phyloP scores from a whole-genome alignment of 768 basidiomycete genomes.

The Tulasnella calospora region DNA sequence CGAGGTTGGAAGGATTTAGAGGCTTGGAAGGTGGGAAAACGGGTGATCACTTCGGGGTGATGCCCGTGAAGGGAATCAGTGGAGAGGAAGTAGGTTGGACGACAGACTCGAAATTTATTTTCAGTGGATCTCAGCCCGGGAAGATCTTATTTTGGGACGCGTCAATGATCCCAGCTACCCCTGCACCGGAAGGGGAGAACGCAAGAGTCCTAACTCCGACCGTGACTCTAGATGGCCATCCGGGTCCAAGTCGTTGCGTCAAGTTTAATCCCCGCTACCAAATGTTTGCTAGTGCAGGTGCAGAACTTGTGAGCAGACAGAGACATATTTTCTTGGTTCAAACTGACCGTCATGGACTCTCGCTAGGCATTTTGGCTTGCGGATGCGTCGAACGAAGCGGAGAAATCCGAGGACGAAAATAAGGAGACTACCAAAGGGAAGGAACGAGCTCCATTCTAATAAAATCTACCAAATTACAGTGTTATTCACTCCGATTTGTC shows the following conservation, averaged over 20 bases:
- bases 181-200: slow-evolving; percentile 41
- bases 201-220: slow-evolving; percentile 52
- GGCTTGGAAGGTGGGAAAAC: slow-evolving; percentile 69
- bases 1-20: slow-evolving; percentile 76
- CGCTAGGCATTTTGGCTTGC: slow-evolving; percentile 54
- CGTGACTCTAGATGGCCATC: slow-evolving; percentile 65
- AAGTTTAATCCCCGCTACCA: slow-evolving; percentile 83
- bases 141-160: slow-evolving; percentile 85
- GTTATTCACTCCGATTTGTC: background rate
- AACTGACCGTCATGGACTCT: slow-evolving; percentile 15
- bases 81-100: slow-evolving; percentile 95
- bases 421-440: slow-evolving; percentile 34
- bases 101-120: slow-evolving; percentile 84
- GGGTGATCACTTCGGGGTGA: slow-evolving; percentile 47
- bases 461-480: background rate
- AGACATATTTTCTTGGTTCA: slow-evolving; percentile 22
- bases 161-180: slow-evolving; percentile 34
- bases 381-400: slow-evolving; percentile 60
- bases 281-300: slow-evolving; percentile 82
- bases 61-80: slow-evolving; percentile 71
- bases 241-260: slow-evolving; percentile 78
- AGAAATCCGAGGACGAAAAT: slow-evolving; percentile 65
- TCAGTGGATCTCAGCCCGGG: slow-evolving; percentile 83
- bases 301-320: slow-evolving; percentile 62
- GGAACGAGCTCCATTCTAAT: slow-evolving; percentile 41